Percentiles rank a stretch among this genome's conserved stretches.
Evolutionary conservation across 2,329 filamentous ascomycete species (phyloP).

Genomic region (Apiospora kogelbergensis): DNA sequence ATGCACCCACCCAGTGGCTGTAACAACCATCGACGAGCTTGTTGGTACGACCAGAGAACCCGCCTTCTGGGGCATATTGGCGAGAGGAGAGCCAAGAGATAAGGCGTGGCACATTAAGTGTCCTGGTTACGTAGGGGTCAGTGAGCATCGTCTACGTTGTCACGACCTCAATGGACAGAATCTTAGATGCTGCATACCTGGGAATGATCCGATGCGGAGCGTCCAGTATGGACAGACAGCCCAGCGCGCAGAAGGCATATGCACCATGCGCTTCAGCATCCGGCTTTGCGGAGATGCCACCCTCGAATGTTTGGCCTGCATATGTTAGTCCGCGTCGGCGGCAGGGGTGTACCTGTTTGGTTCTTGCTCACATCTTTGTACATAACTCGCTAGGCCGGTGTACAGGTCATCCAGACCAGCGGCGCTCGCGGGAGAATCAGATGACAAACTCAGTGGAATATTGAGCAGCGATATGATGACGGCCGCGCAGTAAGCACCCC

Average conservation of each 20-base stretch:
- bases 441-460: slow-evolving; percentile 76
- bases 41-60: slow-evolving; percentile 91
- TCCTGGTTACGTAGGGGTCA: slow-evolving; percentile 45
- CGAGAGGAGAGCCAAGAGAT: slow-evolving; percentile 86
- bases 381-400: slow-evolving; percentile 74
- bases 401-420: slow-evolving; percentile 66
- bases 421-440: slow-evolving; percentile 66
- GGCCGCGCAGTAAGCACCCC: slow-evolving; percentile 89
- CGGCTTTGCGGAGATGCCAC: slow-evolving; percentile 84
- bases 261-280: slow-evolving; percentile 92
- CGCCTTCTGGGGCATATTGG: slow-evolving; percentile 88
- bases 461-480: slow-evolving; percentile 81
- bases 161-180: slow-evolving; percentile 34
- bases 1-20: slow-evolving; percentile 95
- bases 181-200: slow-evolving; percentile 51
- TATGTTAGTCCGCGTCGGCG: slow-evolving; percentile 23
- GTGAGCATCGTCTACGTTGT: slow-evolving; percentile 30
- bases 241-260: slow-evolving; percentile 93
- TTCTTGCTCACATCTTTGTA: slow-evolving; percentile 68
- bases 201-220: slow-evolving; percentile 73
- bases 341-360: slow-evolving; percentile 16
- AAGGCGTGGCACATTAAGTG: slow-evolving; percentile 74
- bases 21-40: slow-evolving; percentile 98
- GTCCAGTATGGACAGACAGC: slow-evolving; percentile 83
- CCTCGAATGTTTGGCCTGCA: slow-evolving; percentile 87